Percentiles rank a stretch among this genome's conserved stretches.
phyloP scores from a whole-genome alignment of 495 filamentous ascomycete species.

The Podospora australis region DNA sequence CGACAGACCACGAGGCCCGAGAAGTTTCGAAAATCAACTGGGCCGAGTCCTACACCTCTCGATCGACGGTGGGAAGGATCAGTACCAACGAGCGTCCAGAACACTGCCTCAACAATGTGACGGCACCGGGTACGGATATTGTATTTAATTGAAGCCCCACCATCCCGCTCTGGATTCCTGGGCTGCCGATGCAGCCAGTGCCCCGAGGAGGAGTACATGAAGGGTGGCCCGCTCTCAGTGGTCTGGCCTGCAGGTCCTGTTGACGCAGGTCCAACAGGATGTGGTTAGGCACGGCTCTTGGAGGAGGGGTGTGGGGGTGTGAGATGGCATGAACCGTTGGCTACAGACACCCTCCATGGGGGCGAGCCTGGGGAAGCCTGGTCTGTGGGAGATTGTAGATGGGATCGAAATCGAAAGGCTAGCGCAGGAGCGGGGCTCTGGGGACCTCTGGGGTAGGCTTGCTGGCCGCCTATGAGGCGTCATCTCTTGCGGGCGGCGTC shows the following conservation, averaged over 20 bases:
- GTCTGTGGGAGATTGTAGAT: neutral
- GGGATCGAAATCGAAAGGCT: slow-evolving; percentile 6
- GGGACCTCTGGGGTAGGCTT: neutral
- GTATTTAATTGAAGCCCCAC: neutral
- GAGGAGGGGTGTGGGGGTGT: slow-evolving; percentile 4
- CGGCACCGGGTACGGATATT: neutral
- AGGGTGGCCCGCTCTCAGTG: neutral
- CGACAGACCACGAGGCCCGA: slow-evolving; percentile 4
- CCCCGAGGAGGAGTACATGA: neutral
- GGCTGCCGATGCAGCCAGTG: neutral
- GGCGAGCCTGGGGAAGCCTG: slow-evolving; percentile 4
- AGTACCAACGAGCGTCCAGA: neutral
- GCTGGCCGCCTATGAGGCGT: too few species aligned
- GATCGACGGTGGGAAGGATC: too few species aligned
- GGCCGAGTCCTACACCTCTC: too few species aligned
- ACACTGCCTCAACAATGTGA: neutral
- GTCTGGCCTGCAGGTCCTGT: slow-evolving; percentile 3
- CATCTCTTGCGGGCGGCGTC: neutral
- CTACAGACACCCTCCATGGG: slow-evolving; percentile 17
- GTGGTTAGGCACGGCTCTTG: slow-evolving; percentile 21
- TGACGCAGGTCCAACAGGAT: slow-evolving; percentile 32
- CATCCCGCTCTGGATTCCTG: slow-evolving; percentile 4
- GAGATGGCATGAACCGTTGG: slow-evolving; percentile 3
- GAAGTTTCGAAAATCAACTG: neutral
- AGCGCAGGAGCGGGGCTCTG: neutral